Evolutionary conservation across 441 rosid genomes (phyloP), one percentile per base, ranked within the genome.

Genomic region (Pelargonium myrrhifolium): DNA sequence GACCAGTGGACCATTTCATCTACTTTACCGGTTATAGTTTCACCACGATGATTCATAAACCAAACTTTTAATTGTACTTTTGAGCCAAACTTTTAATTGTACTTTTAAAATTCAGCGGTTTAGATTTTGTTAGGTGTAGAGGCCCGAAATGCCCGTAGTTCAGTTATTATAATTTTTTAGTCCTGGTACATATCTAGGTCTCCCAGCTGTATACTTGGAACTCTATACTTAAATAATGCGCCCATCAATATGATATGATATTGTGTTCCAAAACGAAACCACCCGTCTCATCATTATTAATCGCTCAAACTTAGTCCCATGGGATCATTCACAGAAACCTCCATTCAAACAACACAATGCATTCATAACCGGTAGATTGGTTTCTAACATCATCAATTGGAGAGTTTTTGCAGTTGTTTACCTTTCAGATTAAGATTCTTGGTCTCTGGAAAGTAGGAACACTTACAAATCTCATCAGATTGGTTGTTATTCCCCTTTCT

Each of bases 201-300:
- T 35, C 39, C 39, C 8, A 1, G 39, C 80, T 35, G 65, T 74
- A 18, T 71, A 87, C 82, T 82, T 74, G 39, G 78, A 35, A 35
- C 71, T 85, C 73, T 79, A 80, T 40, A 79, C 75, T 39, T 87
- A 84, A 65, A 35, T 35, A 6, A 5, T 35, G 39, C 6, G 39
- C 39, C 39, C 1, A 35, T 35, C 39, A 35, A 5, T 35, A 9
- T 35, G 39, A 35, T 35, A 35, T 35, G n/a, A n/a, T n/a, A n/a
- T n/a, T 55, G 24, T 26, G 18, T 55, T 55, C 3, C 12, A 18
- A 55, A 18, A 55, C 18, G 60, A 55, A 55, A 45, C 11, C 51
- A 12, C 51, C 15, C 5, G 39, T 2, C 51, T 45, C 51, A 45
- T 45, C 15, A 45, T 45, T 15, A 45, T n/a, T 45, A 15, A 9